Evolutionary conservation across 495 filamentous ascomycete genomes (phyloP).

Genomic region (Podospora australis): DNA sequence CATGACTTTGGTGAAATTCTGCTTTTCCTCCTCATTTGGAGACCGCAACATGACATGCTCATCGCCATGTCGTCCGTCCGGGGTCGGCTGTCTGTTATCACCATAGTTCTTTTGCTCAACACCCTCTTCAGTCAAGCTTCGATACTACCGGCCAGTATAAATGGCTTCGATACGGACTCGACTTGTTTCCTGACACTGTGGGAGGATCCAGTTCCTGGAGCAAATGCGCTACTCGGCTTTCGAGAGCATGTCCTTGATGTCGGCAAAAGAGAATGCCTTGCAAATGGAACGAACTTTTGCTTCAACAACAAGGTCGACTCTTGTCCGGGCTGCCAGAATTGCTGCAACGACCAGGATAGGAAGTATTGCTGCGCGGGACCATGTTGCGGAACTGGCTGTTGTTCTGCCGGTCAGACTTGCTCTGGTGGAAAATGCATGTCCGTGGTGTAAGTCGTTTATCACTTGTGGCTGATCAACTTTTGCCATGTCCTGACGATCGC

Average conservation of each 20-base stretch:
- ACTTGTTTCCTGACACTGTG: background rate
- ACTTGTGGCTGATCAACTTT: background rate
- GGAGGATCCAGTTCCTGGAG: constrained; percentile 15
- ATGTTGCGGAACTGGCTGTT: constrained; percentile 28
- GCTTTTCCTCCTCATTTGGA: background rate
- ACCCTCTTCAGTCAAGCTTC: background rate
- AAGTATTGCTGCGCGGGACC: constrained; percentile 18
- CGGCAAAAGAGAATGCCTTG: constrained; percentile 20
- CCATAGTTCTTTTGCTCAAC: background rate
- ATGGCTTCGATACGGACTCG: background rate
- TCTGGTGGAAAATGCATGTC: constrained; percentile 21
- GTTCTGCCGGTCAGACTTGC: constrained; percentile 22
- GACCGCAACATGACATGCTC: constrained; percentile 11
- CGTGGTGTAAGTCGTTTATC: constrained; percentile 21
- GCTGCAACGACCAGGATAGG: constrained; percentile 19
- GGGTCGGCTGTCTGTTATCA: constrained; percentile 8
- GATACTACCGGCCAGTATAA: background rate
- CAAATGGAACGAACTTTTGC: constrained; percentile 31
- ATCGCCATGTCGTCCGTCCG: constrained; percentile 10
- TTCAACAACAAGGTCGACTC: constrained; percentile 22
- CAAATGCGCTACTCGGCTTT: constrained; percentile 13
- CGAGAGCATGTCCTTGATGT: constrained; percentile 12
- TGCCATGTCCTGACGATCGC: background rate
- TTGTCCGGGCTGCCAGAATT: constrained; percentile 24
- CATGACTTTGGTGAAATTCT: background rate